Evolutionary conservation across 306 rosid species (phyloP).

Genomic region (Quercus glauca): DNA sequence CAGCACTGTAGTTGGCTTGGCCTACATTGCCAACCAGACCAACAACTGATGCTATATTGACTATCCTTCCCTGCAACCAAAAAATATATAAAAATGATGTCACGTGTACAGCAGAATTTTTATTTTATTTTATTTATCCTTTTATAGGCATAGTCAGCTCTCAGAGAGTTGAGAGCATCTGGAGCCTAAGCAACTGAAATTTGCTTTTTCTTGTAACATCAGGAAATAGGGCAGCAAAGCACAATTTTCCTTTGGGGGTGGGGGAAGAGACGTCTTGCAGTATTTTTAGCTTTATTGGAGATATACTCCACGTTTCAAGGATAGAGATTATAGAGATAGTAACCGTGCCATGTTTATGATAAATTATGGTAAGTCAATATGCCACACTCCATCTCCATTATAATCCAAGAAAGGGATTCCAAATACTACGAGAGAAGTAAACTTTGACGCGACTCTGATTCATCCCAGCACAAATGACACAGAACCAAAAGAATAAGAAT

Average conservation of each 20-base stretch:
- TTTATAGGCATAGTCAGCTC: neutral
- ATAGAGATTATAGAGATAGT: neutral
- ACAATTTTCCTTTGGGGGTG: neutral
- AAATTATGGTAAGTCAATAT: neutral
- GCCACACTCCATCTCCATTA: neutral
- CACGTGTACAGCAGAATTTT: neutral
- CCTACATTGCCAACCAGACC: slow-evolving; percentile 92
- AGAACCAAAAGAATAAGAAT: neutral
- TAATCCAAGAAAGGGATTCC: neutral
- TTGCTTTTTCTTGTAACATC: neutral
- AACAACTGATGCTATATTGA: slow-evolving; percentile 93
- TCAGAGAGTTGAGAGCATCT: neutral
- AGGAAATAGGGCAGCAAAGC: neutral
- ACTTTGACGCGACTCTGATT: neutral
- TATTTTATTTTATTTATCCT: neutral
- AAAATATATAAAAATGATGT: neutral
- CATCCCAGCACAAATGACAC: neutral
- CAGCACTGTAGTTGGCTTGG: slow-evolving; percentile 98
- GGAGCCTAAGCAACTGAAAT: neutral
- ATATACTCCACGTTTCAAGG: neutral
- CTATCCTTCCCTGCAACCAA: slow-evolving; percentile 78
- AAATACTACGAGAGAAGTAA: neutral
- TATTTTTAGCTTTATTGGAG: neutral
- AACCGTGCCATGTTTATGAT: neutral
- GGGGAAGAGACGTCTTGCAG: neutral